Conservation (phyloP, 2,329 filamentous ascomycete species). For the Myriangium duriaei region DNA sequence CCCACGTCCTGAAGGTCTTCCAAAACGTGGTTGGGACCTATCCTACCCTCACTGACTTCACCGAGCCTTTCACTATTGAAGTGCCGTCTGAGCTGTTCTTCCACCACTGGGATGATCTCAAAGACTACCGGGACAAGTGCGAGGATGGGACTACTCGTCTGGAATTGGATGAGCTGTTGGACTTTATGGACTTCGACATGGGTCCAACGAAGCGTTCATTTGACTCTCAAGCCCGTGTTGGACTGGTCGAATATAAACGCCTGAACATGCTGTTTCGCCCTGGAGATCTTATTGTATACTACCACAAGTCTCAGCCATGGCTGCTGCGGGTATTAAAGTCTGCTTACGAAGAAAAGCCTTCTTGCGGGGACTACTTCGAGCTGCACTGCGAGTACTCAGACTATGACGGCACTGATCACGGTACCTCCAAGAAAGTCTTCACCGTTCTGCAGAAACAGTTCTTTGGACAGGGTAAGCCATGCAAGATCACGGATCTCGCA, state of each 20-base stretch:
- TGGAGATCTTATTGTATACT: slow-evolving; percentile 15
- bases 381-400: slow-evolving; percentile 16
- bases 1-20: slow-evolving; percentile 33
- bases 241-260: slow-evolving; percentile 23
- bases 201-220: slow-evolving; percentile 11
- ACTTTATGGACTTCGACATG: slow-evolving; percentile 10
- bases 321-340: slow-evolving; percentile 15
- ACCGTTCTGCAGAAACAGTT: slow-evolving; percentile 11
- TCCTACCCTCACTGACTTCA: slow-evolving; percentile 25
- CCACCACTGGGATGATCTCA: slow-evolving; percentile 35
- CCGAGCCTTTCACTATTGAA: slow-evolving; percentile 26
- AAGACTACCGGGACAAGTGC: slow-evolving; percentile 20
- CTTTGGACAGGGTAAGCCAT: slow-evolving; percentile 12
- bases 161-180: slow-evolving; percentile 16
- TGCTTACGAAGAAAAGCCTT: slow-evolving; percentile 15
- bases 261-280: slow-evolving; percentile 30
- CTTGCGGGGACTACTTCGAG: slow-evolving; percentile 15
- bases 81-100: slow-evolving; percentile 38
- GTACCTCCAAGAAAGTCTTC: slow-evolving; percentile 2
- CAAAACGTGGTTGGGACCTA: slow-evolving; percentile 39
- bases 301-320: slow-evolving; percentile 15
- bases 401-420: slow-evolving; percentile 15
- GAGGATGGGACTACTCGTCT: slow-evolving; percentile 15
- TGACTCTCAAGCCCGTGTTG: slow-evolving; percentile 14
- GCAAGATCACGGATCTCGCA: slow-evolving; percentile 12